A percentile compares a stretch with the other conserved stretches of the same genome.
phyloP scores from a whole-genome alignment of 768 basidiomycete species.

The Boletus rubroflammeus region DNA sequence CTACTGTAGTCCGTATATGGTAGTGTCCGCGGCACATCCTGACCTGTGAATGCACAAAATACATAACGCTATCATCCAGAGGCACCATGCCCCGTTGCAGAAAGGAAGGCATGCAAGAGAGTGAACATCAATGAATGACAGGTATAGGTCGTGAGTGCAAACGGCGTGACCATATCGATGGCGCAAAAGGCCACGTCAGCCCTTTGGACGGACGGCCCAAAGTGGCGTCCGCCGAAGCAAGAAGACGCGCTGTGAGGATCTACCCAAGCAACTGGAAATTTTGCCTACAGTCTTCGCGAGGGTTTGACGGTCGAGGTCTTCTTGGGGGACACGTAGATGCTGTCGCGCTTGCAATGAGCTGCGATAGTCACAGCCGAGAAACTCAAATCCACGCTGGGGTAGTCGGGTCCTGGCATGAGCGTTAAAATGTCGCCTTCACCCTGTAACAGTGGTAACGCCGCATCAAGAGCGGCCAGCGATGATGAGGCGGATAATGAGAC shows the following conservation, averaged over 20 bases:
- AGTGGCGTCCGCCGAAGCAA: background rate
- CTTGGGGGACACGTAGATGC: slow-evolving; percentile 6
- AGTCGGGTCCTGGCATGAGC: background rate
- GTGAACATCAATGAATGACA: background rate
- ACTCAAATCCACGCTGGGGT: background rate
- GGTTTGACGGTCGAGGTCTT: slow-evolving; percentile 7
- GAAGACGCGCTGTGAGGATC: background rate
- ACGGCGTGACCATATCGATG: background rate
- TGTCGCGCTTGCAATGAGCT: slow-evolving; percentile 8
- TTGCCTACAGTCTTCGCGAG: slow-evolving; percentile 18
- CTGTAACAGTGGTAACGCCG: background rate
- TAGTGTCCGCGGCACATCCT: background rate
- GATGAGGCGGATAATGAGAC: background rate
- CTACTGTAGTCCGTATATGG: background rate
- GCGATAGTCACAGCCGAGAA: background rate
- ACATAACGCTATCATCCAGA: background rate
- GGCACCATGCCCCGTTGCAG: background rate
- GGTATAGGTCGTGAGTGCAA: background rate
- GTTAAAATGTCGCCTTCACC: background rate
- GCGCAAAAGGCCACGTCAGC: background rate
- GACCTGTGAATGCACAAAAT: background rate
- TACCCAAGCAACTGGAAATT: background rate
- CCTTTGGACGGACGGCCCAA: background rate
- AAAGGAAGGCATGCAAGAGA: background rate
- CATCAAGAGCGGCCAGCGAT: slow-evolving; percentile 1